Conservation (phyloP, 768 basidiomycete species). For the Trametes maxima region DNA sequence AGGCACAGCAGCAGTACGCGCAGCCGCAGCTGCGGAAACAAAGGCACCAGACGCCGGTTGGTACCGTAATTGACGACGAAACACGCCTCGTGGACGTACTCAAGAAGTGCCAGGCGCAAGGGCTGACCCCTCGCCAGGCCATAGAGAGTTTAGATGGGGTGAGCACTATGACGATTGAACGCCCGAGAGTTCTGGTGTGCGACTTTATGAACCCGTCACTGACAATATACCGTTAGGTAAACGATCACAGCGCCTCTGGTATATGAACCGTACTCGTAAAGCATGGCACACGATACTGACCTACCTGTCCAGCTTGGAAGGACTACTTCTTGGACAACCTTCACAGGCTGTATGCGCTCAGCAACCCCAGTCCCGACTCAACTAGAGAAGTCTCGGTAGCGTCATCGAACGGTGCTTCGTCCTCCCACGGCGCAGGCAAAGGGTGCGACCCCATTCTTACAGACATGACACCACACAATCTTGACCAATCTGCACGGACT, state of each 20-base stretch:
- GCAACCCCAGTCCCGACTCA: background rate
- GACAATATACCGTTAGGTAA: background rate
- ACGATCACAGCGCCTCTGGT: slow-evolving; percentile 1
- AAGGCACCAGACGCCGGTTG: background rate
- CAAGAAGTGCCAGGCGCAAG: background rate
- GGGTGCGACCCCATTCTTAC: background rate
- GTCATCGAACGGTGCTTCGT: background rate
- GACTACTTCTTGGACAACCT: slow-evolving; percentile 3
- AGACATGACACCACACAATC: no score
- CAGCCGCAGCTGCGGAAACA: background rate
- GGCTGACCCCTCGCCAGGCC: background rate
- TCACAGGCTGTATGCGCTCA: background rate
- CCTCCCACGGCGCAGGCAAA: background rate
- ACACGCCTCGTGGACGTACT: background rate
- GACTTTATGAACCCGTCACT: no score
- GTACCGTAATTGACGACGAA: background rate
- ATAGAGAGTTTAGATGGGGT: slow-evolving; percentile 6
- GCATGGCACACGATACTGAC: background rate
- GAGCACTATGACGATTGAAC: background rate
- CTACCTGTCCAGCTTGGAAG: background rate
- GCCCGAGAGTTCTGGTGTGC: no score
- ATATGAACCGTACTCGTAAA: background rate
- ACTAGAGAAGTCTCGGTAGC: background rate
- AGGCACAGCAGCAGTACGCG: background rate
- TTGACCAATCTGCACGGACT: no score